Conservation (phyloP, 1,284 basidiomycete genomes). For the Marasmius tenuissimus region DNA sequence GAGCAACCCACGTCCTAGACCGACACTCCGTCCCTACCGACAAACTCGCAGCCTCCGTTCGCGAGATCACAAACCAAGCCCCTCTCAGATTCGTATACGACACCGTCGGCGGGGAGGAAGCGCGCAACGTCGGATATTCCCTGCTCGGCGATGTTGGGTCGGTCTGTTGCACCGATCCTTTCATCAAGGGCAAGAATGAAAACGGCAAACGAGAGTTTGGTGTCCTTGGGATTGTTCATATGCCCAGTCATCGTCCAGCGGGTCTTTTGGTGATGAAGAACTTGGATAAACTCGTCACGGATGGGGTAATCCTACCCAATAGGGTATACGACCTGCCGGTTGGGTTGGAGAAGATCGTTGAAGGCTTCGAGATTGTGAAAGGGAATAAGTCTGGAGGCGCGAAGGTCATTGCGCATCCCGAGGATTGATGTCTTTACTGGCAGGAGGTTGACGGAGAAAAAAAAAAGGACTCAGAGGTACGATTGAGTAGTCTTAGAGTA, state of each 20-base stretch:
- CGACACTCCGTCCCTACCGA: background rate
- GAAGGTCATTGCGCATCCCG: constrained; percentile 13
- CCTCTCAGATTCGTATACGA: constrained; percentile 1
- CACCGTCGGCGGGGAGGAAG: constrained; percentile 3
- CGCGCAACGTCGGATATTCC: constrained; percentile 14
- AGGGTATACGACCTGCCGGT: constrained; percentile 10
- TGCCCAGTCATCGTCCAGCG: background rate
- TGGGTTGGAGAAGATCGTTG: constrained; percentile 14
- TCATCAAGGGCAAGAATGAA: constrained; percentile 7
- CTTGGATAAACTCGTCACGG: constrained; percentile 14
- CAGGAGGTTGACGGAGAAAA: no score
- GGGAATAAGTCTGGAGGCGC: constrained; percentile 11
- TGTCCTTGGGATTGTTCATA: background rate
- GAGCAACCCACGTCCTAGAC: constrained; percentile 9
- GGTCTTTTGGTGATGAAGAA: constrained; percentile 13
- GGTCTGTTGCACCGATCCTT: constrained; percentile 12
- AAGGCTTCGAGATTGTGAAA: constrained; percentile 14
- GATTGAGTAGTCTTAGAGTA: no score
- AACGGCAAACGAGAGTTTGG: background rate
- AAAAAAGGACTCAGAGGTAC: no score
- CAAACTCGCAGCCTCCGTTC: background rate
- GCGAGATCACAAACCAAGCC: background rate
- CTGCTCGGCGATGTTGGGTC: constrained; percentile 13
- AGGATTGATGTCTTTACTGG: background rate
- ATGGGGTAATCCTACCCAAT: constrained; percentile 18